phyloP scores from a whole-genome alignment of 208 protist species.

The Plasmodiophora brassicae region DNA sequence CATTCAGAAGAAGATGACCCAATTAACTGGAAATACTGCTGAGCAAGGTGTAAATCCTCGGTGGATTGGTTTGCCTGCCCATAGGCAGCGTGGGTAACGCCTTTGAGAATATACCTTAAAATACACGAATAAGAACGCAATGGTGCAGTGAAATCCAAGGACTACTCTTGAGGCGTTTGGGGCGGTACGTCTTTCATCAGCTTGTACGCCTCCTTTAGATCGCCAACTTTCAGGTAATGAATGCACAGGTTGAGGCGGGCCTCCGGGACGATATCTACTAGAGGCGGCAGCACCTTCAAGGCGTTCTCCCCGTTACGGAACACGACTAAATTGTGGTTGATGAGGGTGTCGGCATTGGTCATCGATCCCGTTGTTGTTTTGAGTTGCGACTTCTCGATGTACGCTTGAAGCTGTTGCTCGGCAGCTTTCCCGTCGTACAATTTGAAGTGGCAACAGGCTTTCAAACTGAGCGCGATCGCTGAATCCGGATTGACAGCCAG shows the following conservation, averaged over 20 bases:
- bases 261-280: slow-evolving; percentile 85
- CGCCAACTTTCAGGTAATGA: slow-evolving; percentile 85
- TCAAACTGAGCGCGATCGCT: slow-evolving; percentile 88
- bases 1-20: slow-evolving; percentile 83
- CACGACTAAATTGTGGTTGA: slow-evolving; percentile 92
- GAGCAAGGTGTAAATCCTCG: slow-evolving; percentile 81
- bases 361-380: background rate
- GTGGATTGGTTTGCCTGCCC: slow-evolving; percentile 77
- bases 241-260: slow-evolving; percentile 91
- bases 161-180: background rate
- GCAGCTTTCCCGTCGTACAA: slow-evolving; percentile 84
- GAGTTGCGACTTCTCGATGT: background rate
- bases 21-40: slow-evolving; percentile 87
- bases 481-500: slow-evolving; percentile 68
- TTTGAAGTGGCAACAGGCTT: slow-evolving; percentile 88
- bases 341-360: slow-evolving; percentile 69
- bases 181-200: background rate
- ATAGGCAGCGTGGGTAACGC: slow-evolving; percentile 79
- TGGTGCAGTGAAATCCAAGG: background rate
- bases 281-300: slow-evolving; percentile 81
- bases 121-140: background rate
- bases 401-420: slow-evolving; percentile 72
- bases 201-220: slow-evolving; percentile 81
- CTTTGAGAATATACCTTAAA: slow-evolving; percentile 48
- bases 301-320: slow-evolving; percentile 89